These are phyloP conservation scores for Priceomyces melissophilus DNA, from an alignment of 805 yeast species.

Conservation along the genomic window DNA sequence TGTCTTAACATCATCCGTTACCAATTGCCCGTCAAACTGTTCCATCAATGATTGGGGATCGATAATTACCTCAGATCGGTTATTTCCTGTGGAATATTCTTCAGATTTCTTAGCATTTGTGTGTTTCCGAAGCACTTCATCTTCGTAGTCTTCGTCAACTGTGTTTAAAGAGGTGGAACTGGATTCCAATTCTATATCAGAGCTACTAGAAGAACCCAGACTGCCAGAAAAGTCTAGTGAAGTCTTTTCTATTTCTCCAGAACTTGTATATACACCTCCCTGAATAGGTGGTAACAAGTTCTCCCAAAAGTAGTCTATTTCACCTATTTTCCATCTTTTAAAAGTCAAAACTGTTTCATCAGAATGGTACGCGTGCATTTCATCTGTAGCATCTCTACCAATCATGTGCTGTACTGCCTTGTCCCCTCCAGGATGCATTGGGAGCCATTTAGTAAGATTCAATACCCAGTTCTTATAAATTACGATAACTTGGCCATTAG, in stretches of 20 bases:
- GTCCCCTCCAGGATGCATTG: conserved; percentile 84
- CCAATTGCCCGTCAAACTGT: conserved; percentile 55
- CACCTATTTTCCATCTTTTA: conserved; percentile 61
- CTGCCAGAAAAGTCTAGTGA: conserved; percentile 11
- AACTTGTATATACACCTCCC: conserved; percentile 51
- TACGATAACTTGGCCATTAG: conserved; percentile 66
- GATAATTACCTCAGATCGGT: conserved; percentile 30
- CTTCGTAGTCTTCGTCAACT: background rate
- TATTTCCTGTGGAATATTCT: conserved; percentile 37
- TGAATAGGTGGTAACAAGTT: conserved; percentile 86
- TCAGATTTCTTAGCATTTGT: conserved; percentile 33
- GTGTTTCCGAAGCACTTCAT: conserved; percentile 34
- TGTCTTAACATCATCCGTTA: conserved; percentile 50
- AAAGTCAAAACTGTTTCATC: conserved; percentile 53
- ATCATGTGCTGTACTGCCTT: conserved; percentile 80
- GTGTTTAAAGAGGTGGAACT: conserved; percentile 9
- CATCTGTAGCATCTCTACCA: conserved; percentile 89
- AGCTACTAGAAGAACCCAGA: conserved; percentile 5
- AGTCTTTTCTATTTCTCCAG: background rate
- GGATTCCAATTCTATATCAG: conserved; percentile 9
- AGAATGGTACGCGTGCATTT: conserved; percentile 79
- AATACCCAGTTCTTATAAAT: conserved; percentile 61
- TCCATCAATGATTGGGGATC: conserved; percentile 54
- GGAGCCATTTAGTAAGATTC: conserved; percentile 67
- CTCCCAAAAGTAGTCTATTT: conserved; percentile 61